phyloP scores from a whole-genome alignment of 306 rosid species.

The Quercus gilva region DNA sequence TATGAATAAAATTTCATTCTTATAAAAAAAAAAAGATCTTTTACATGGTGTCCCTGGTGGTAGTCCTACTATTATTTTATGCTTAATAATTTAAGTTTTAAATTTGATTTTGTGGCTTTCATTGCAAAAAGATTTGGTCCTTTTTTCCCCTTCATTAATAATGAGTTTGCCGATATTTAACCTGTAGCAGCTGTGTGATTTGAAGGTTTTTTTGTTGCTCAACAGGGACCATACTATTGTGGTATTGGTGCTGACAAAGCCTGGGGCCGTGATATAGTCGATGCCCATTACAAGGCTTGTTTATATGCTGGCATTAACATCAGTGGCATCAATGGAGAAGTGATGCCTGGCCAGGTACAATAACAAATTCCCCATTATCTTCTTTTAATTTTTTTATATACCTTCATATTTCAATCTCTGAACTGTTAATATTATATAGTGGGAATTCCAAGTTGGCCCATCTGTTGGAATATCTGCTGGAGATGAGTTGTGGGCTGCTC shows the following conservation, averaged over 20 bases:
- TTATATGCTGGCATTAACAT: constrained; percentile 82
- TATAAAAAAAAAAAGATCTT: not conserved
- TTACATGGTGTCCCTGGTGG: not conserved
- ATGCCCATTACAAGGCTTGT: constrained; percentile 89
- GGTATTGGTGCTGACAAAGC: constrained; percentile 82
- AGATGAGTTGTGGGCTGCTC: constrained; percentile 87
- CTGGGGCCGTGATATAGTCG: constrained; percentile 82
- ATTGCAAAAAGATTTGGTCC: not conserved
- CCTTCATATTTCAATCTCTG: not conserved
- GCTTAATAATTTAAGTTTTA: not conserved
- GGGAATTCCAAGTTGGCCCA: constrained; percentile 99
- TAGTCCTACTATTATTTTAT: not conserved
- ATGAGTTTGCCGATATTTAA: not conserved
- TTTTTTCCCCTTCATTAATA: not conserved
- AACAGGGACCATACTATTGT: constrained; percentile 91
- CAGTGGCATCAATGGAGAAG: constrained; percentile 90
- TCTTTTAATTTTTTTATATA: not conserved
- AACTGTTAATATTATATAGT: constrained; percentile 32
- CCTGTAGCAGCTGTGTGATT: not conserved
- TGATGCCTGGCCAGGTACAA: constrained; percentile 88
- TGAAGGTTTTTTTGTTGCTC: not conserved
- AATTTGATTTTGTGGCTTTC: not conserved
- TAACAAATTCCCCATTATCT: not conserved
- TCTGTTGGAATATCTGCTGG: constrained; percentile 77
- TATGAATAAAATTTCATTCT: too few species aligned